Percentiles rank a stretch among this genome's conserved stretches.
Evolutionary conservation across 352 stramenopile genomes (phyloP).

Genomic region (Elongisporangium prolatum): DNA sequence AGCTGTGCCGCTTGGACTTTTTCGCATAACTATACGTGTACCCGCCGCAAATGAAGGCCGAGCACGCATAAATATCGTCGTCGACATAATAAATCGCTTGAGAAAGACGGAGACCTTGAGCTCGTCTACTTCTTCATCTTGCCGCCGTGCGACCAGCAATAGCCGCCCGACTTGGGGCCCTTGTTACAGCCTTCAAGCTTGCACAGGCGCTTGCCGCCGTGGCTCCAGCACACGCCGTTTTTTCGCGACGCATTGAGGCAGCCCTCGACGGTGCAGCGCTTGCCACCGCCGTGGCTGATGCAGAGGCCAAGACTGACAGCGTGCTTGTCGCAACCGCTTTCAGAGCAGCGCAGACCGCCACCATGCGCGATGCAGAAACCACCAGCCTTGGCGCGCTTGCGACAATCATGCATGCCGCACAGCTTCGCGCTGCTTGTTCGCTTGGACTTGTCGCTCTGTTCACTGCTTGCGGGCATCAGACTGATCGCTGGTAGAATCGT

Average conservation of each 20-base stretch:
- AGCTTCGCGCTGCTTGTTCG: constrained; percentile 65
- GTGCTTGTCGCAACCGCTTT: constrained; percentile 72
- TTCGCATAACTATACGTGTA: neutral
- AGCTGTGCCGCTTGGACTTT: neutral
- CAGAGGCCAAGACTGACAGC: constrained; percentile 79
- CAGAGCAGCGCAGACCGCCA: constrained; percentile 69
- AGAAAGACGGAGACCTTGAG: neutral
- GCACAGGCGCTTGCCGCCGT: constrained; percentile 77
- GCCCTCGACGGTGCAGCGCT: constrained; percentile 66
- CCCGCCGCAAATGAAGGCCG: too few relatives aligned
- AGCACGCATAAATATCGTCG: neutral
- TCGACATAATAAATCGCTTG: neutral
- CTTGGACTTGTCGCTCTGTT: constrained; percentile 31
- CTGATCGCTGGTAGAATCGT: constrained; percentile 18
- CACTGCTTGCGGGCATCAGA: constrained; percentile 5
- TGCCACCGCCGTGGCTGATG: constrained; percentile 81
- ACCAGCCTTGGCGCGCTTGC: constrained; percentile 75
- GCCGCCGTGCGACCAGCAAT: constrained; percentile 80
- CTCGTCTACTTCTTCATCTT: constrained; percentile 75
- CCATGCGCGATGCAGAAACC: constrained; percentile 80
- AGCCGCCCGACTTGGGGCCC: constrained; percentile 72
- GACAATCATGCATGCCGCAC: constrained; percentile 68
- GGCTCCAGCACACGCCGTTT: constrained; percentile 79
- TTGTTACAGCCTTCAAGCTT: constrained; percentile 79
- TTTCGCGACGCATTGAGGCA: constrained; percentile 79